Evolutionary conservation across 1,139 yeast genomes (phyloP).

Genomic region (Pichia norvegensis): DNA sequence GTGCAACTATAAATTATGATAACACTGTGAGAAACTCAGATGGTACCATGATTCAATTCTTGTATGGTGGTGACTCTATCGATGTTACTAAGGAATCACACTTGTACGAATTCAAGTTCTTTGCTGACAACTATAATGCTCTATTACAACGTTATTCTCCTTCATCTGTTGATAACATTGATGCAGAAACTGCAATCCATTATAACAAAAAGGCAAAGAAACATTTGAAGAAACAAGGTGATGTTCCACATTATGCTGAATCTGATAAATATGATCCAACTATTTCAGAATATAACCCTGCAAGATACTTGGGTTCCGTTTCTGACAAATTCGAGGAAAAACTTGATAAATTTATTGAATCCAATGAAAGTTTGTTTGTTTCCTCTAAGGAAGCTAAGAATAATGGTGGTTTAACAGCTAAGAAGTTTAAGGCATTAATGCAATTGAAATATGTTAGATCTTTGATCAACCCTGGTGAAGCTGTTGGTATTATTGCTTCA

Average conservation of each 20-base stretch:
- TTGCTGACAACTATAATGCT: constrained; percentile 84
- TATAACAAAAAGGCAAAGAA: constrained; percentile 82
- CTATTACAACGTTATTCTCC: constrained; percentile 84
- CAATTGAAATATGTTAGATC: constrained; percentile 98
- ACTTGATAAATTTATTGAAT: constrained; percentile 60
- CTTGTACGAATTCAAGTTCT: constrained; percentile 88
- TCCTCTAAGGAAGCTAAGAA: constrained; percentile 40
- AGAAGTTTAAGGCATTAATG: constrained; percentile 94
- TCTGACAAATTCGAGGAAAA: constrained; percentile 83
- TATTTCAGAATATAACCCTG: constrained; percentile 75
- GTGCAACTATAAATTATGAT: constrained; percentile 91
- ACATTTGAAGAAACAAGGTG: constrained; percentile 57
- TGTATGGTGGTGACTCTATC: constrained; percentile 95
- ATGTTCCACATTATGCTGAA: constrained; percentile 57
- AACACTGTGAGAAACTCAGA: constrained; percentile 94
- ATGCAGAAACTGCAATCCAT: constrained; percentile 70
- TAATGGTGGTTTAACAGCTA: constrained; percentile 55
- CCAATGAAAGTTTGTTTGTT: constrained; percentile 48
- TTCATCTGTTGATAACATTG: constrained; percentile 66
- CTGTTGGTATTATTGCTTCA: constrained; percentile 97
- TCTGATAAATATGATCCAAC: constrained; percentile 77
- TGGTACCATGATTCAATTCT: constrained; percentile 86
- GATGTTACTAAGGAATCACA: constrained; percentile 94
- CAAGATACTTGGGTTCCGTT: constrained; percentile 85
- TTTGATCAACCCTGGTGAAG: constrained; percentile 90